Conservation (phyloP, 805 yeast species). For the Starmerella vaccinii region DNA sequence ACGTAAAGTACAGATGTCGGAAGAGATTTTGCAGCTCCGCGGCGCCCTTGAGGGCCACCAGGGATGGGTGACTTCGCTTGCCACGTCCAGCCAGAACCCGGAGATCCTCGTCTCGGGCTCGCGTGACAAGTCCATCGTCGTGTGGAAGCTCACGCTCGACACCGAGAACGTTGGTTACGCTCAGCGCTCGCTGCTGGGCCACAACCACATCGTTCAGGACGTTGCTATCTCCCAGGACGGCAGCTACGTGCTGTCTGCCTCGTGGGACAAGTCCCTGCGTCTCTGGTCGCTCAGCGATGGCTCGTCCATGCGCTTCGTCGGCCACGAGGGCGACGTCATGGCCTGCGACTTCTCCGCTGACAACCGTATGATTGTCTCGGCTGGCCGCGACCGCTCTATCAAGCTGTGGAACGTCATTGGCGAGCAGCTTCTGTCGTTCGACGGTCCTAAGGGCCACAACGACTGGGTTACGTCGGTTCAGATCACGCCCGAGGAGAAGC, state of each 20-base stretch:
- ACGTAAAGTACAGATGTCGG: slow-evolving; percentile 26
- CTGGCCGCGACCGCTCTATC: slow-evolving; percentile 98
- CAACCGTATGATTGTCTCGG: slow-evolving; percentile 96
- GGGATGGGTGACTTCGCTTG: slow-evolving; percentile 93
- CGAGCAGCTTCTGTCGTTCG: slow-evolving; percentile 86
- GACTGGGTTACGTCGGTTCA: slow-evolving; percentile 99
- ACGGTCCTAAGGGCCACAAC: slow-evolving; percentile 62
- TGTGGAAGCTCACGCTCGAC: slow-evolving; percentile 95
- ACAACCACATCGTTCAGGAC: slow-evolving; percentile 98
- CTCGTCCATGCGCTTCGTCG: slow-evolving; percentile 89
- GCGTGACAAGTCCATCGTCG: slow-evolving; percentile 96
- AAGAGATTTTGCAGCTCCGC: slow-evolving; percentile 96
- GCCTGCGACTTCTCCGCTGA: slow-evolving; percentile 93
- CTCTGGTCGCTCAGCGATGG: slow-evolving; percentile 96
- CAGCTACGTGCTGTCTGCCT: slow-evolving; percentile 93
- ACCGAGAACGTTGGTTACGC: slow-evolving; percentile 97
- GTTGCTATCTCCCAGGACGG: slow-evolving; percentile 97
- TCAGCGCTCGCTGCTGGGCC: slow-evolving; percentile 93
- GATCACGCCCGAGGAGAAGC: slow-evolving; percentile 65
- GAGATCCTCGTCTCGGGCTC: slow-evolving; percentile 96
- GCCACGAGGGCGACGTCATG: slow-evolving; percentile 95
- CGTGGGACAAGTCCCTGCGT: slow-evolving; percentile 99
- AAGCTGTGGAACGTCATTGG: slow-evolving; percentile 99
- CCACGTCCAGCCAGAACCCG: slow-evolving; percentile 97
- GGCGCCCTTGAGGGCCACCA: slow-evolving; percentile 88